Conservation (phyloP, 805 yeast species). For the Saccharomycopsis malanga region DNA sequence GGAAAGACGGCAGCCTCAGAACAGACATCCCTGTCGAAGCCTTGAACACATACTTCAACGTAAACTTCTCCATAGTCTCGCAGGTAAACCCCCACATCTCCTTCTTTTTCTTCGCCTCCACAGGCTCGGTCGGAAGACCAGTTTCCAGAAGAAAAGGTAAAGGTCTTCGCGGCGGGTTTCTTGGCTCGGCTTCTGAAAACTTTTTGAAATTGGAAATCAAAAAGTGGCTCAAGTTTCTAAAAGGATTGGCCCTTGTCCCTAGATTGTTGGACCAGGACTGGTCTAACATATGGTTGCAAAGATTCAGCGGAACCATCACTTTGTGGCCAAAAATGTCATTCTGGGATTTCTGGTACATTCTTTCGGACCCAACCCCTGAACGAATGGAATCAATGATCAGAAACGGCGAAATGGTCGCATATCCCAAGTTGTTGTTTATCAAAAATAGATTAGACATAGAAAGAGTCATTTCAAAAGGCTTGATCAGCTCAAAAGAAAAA, state of each 20-base stretch:
- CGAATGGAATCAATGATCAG: conserved; percentile 47
- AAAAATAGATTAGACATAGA: conserved; percentile 61
- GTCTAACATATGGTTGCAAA: conserved; percentile 70
- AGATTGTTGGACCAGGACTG: conserved; percentile 68
- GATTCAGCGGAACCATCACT: conserved; percentile 69
- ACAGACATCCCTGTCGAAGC: conserved; percentile 76
- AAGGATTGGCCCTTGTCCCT: conserved; percentile 61
- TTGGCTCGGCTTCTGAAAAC: conserved; percentile 66
- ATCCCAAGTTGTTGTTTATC: conserved; percentile 59
- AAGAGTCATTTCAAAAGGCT: conserved; percentile 50
- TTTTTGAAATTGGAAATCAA: conserved; percentile 62
- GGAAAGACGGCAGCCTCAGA: conserved; percentile 74
- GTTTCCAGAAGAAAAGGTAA: conserved; percentile 51
- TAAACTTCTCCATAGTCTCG: conserved; percentile 67
- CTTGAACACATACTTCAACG: conserved; percentile 67
- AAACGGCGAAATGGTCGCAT: conserved; percentile 60
- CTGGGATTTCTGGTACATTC: conserved; percentile 53
- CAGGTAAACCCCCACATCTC: conserved; percentile 82
- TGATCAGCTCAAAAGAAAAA: conserved; percentile 26
- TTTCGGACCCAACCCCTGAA: conserved; percentile 61
- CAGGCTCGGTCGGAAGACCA: conserved; percentile 77
- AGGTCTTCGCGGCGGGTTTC: conserved; percentile 69
- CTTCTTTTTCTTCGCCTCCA: conserved; percentile 67
- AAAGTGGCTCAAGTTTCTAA: conserved; percentile 68
- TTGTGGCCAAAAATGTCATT: conserved; percentile 63